phyloP scores from a whole-genome alignment of 2,329 filamentous ascomycete genomes.

The Herpotrichia juniperi region DNA sequence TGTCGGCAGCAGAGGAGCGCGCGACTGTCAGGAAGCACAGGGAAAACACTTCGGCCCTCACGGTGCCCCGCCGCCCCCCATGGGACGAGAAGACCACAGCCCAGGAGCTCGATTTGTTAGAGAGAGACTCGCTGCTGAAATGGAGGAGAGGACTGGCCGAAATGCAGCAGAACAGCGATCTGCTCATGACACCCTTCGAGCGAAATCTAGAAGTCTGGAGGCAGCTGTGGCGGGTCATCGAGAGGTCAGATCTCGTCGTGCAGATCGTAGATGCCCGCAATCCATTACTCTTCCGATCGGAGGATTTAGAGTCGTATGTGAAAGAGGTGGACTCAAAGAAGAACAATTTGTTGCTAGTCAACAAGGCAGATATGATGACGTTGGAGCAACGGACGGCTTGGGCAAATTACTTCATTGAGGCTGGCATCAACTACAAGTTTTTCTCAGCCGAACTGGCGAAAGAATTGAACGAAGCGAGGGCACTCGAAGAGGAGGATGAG shows the following conservation, averaged over 20 bases:
- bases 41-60: constrained; percentile 77
- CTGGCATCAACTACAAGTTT: constrained; percentile 88
- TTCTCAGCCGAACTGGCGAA: constrained; percentile 95
- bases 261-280: constrained; percentile 98
- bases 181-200: constrained; percentile 98
- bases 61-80: constrained; percentile 84
- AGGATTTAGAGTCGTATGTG: constrained; percentile 92
- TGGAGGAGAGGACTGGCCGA: constrained; percentile 93
- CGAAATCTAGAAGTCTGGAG: constrained; percentile 97
- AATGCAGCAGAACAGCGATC: constrained; percentile 88
- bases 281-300: constrained; percentile 89
- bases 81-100: constrained; percentile 90
- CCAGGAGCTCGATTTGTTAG: constrained; percentile 76
- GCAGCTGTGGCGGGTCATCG: constrained; percentile 97
- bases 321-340: constrained; percentile 89
- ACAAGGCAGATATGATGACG: constrained; percentile 99
- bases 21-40: constrained; percentile 80
- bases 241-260: constrained; percentile 91
- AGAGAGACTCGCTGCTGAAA: constrained; percentile 80
- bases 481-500: constrained; percentile 55
- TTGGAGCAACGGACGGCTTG: constrained; percentile 78
- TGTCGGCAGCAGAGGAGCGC: constrained; percentile 84
- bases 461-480: constrained; percentile 78
- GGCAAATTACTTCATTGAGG: constrained; percentile 83
- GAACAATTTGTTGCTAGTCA: constrained; percentile 89